These are phyloP conservation scores for Sporothrix inflata DNA, from an alignment of 2,329 filamentous ascomycete genomes.

Conservation along the genomic window DNA sequence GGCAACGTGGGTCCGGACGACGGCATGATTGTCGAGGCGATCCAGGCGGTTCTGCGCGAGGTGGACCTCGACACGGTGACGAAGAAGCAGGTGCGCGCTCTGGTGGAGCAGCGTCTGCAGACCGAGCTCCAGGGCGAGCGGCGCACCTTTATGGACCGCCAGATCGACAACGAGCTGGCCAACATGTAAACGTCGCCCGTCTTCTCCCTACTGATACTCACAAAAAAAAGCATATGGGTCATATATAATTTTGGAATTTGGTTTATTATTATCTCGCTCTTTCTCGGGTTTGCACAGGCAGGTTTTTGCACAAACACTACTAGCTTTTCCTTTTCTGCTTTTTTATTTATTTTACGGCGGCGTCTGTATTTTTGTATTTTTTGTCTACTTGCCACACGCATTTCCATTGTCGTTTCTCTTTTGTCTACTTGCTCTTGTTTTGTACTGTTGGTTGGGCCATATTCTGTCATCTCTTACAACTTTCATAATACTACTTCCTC, in stretches of 20 bases:
- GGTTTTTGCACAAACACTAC: constrained; percentile 19
- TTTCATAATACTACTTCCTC: constrained; percentile 16
- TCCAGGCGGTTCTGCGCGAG: constrained; percentile 79
- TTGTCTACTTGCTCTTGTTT: neutral
- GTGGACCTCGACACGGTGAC: constrained; percentile 96
- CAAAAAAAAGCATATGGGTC: constrained; percentile 24
- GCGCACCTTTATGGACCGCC: constrained; percentile 84
- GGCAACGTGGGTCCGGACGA: constrained; percentile 73
- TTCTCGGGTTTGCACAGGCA: constrained; percentile 11
- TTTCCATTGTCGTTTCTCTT: neutral
- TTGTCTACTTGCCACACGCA: neutral
- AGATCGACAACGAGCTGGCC: constrained; percentile 91
- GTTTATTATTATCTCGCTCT: neutral
- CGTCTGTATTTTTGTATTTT: neutral
- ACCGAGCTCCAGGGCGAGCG: constrained; percentile 85
- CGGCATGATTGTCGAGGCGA: constrained; percentile 77
- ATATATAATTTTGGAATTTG: constrained; percentile 18
- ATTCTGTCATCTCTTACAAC: neutral
- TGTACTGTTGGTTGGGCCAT: neutral
- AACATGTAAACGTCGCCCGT: constrained; percentile 89
- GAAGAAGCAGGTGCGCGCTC: constrained; percentile 91
- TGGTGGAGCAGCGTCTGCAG: constrained; percentile 92
- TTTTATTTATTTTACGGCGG: neutral
- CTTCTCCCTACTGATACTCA: neutral
- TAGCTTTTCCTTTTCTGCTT: constrained; percentile 12